Percentiles rank a stretch among this genome's conserved stretches.
These are phyloP conservation scores for Lasiosphaeriaceae sp. DNA, from an alignment of 495 filamentous ascomycete genomes.

Conservation along the genomic window DNA sequence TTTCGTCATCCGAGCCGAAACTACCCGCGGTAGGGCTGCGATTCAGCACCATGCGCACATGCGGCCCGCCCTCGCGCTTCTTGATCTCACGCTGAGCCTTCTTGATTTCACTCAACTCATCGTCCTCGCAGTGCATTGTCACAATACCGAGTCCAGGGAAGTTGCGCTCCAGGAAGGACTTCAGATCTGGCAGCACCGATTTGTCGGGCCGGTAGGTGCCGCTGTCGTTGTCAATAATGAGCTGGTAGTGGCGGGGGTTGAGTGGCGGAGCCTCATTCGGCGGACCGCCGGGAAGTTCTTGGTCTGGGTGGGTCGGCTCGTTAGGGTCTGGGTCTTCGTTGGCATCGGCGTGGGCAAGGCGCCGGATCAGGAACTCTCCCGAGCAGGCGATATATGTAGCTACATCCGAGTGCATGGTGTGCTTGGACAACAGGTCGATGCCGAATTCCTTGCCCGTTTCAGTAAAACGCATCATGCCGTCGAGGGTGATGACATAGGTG, in stretches of 20 bases:
- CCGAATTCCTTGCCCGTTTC: conserved; percentile 94
- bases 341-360: conserved; percentile 33
- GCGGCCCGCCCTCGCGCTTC: conserved; percentile 52
- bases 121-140: conserved; percentile 68
- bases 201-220: conserved; percentile 89
- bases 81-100: conserved; percentile 47
- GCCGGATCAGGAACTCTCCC: conserved; percentile 88
- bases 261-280: conserved; percentile 38
- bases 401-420: conserved; percentile 93
- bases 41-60: conserved; percentile 64
- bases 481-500: conserved; percentile 88
- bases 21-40: conserved; percentile 47
- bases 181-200: conserved; percentile 63
- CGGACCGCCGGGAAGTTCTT: conserved; percentile 32
- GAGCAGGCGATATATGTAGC: conserved; percentile 84
- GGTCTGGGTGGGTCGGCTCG: conserved; percentile 20
- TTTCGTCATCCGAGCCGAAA: conserved; percentile 73
- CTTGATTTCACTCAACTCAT: conserved; percentile 55
- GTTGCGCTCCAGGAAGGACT: conserved; percentile 61
- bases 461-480: conserved; percentile 81
- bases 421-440: conserved; percentile 86
- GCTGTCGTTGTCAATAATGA: conserved; percentile 92
- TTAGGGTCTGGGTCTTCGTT: conserved; percentile 13
- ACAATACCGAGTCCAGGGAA: conserved; percentile 71
- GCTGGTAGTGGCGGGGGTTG: conserved; percentile 70